A percentile compares a stretch with the other conserved stretches of the same genome.
These are phyloP conservation scores for Scleroderma citrinum DNA, from an alignment of 768 basidiomycete species.

Conservation along the genomic window DNA sequence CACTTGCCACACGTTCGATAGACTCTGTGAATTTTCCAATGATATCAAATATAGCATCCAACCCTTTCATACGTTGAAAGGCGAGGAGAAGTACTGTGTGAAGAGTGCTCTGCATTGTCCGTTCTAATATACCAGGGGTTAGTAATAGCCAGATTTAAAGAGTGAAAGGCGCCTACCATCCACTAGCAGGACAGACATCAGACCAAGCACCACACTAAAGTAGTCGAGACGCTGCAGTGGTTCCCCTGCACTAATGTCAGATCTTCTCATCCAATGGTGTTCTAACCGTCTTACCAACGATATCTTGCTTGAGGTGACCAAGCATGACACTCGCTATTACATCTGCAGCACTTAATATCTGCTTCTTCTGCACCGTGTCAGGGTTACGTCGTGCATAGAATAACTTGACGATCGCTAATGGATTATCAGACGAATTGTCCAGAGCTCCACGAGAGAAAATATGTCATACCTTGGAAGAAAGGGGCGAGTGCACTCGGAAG, in stretches of 20 bases:
- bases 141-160: background rate
- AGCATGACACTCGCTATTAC: slow-evolving; percentile 69
- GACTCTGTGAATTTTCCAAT: slow-evolving; percentile 48
- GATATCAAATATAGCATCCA: slow-evolving; percentile 59
- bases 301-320: slow-evolving; percentile 54
- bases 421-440: background rate
- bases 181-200: slow-evolving; percentile 46
- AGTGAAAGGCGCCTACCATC: slow-evolving; percentile 42
- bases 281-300: slow-evolving; percentile 42
- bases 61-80: slow-evolving; percentile 66
- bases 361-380: slow-evolving; percentile 70
- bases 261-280: slow-evolving; percentile 10
- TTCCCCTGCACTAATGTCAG: slow-evolving; percentile 28
- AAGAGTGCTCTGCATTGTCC: slow-evolving; percentile 63
- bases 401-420: slow-evolving; percentile 75
- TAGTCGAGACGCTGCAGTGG: slow-evolving; percentile 42
- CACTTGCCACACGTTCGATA: slow-evolving; percentile 48
- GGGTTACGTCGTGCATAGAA: slow-evolving; percentile 77
- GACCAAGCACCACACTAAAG: slow-evolving; percentile 48
- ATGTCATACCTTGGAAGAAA: slow-evolving; percentile 74
- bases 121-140: slow-evolving; percentile 44
- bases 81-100: slow-evolving; percentile 79
- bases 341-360: slow-evolving; percentile 63
- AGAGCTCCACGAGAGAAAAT: background rate
- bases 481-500: slow-evolving; percentile 71